Evolutionary conservation across 1,139 yeast species (phyloP), one percentile per base, ranked within the genome.

Genomic region (Zygoascus hellenicus): DNA sequence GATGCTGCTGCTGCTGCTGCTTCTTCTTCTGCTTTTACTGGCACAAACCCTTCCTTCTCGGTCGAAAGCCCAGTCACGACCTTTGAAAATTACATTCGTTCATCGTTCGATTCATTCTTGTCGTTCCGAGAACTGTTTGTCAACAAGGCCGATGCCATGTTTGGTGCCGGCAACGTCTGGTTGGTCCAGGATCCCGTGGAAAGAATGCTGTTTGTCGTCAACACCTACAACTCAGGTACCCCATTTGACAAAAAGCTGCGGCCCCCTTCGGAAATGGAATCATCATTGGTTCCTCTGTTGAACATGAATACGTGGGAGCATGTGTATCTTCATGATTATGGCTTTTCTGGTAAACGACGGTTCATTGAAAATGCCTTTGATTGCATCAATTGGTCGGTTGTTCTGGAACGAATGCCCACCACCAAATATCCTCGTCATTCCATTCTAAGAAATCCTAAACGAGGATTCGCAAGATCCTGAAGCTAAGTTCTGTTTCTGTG

Each of bases 81-180:
- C 22, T 48, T 56, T 32, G 45, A 43, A 26, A 49, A 43, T 3
- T 46, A 48, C 41, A 61, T 72, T 42, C 60, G 61, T 16, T 53
- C 60, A 13, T 59, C 67, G 26, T 75, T 71, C 56, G 68, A 63
- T 46, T 57, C 63, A 29, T 53, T 80, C 37, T 79, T 77, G 35
- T 74, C 74, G 48, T 81, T 78, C 70, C 77, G 74, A 55, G 77
- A 70, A 58, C 77, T 72, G 52, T 73, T 76, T 54, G 70, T 75
- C 66, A 78, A 66, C 64, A 75, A 77, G 43, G 87, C 88, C 2
- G 80, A 78, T 54, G 68, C 79, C n/a, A 62, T 74, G 48, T 63
- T 69, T 50, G 92, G 94, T 45, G 86, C 83, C 62, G 98, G 98
- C 9, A 88, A 95, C 86, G 75, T 88, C 3, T 92, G 89, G 72